Percentiles rank a stretch among this genome's conserved stretches.
These are phyloP conservation scores for Vigna trinervia DNA, from an alignment of 306 rosid genomes.

Conservation along the genomic window DNA sequence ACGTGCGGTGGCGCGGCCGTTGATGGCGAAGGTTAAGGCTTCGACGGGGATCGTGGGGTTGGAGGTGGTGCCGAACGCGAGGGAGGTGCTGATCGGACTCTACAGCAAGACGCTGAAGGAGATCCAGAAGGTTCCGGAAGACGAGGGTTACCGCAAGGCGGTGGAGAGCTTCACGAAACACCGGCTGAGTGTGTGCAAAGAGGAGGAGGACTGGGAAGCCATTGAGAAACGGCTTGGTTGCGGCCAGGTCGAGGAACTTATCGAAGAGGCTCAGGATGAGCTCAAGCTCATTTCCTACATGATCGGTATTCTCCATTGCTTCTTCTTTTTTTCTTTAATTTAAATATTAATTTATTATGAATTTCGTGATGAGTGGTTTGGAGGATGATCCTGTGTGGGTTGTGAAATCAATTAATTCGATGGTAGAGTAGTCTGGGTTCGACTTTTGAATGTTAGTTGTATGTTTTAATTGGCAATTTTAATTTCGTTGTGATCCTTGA, in stretches of 20 bases:
- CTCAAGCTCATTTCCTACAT: constrained; percentile 75
- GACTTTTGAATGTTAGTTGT: background rate
- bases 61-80: constrained; percentile 88
- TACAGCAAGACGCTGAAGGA: constrained; percentile 81
- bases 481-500: background rate
- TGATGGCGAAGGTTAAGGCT: constrained; percentile 84
- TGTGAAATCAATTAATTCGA: background rate
- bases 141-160: constrained; percentile 92
- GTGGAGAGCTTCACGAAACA: constrained; percentile 84
- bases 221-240: constrained; percentile 82
- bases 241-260: constrained; percentile 96
- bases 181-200: constrained; percentile 77
- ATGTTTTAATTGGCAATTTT: background rate
- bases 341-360: background rate
- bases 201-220: constrained; percentile 80
- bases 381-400: background rate
- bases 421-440: background rate
- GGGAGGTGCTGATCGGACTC: constrained; percentile 75
- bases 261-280: constrained; percentile 92
- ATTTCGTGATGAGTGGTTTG: background rate
- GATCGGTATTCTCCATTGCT: constrained; percentile 59
- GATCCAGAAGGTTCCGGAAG: constrained; percentile 87
- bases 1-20: constrained; percentile 80
- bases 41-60: constrained; percentile 90
- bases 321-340: no score